Percentiles rank a stretch among this genome's conserved stretches.
These are phyloP conservation scores for Phytophthora citricola DNA, from an alignment of 352 stramenopile species.

Conservation along the genomic window DNA sequence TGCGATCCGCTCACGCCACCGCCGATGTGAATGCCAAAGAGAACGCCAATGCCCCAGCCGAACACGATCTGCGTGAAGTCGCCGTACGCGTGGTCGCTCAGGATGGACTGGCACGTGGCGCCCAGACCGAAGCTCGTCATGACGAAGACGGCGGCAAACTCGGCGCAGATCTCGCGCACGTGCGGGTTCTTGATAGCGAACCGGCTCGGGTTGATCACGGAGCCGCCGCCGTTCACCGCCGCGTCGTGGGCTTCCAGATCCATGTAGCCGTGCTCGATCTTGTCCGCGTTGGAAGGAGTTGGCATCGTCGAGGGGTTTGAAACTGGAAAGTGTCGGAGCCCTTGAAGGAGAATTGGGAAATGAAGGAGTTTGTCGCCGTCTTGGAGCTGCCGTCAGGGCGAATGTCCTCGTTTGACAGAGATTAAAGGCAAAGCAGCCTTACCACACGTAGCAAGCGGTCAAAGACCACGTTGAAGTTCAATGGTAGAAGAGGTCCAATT, in stretches of 20 bases:
- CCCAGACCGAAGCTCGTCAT: conserved; percentile 50
- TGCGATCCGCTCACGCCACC: conserved; percentile 50
- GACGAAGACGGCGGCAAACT: conserved; percentile 51
- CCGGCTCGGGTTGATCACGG: conserved; percentile 23
- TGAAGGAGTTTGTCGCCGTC: conserved; percentile 9
- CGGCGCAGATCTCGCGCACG: conserved; percentile 42
- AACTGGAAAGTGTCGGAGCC: conserved; percentile 21
- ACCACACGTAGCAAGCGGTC: conserved; percentile 33
- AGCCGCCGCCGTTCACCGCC: conserved; percentile 22
- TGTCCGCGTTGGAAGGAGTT: conserved; percentile 35
- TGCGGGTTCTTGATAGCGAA: conserved; percentile 47
- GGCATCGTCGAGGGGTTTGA: conserved; percentile 15
- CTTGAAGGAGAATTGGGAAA: conserved; percentile 29
- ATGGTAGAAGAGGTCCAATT: conserved; percentile 34
- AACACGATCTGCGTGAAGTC: conserved; percentile 50
- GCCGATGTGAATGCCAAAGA: conserved; percentile 55
- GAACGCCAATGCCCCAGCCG: conserved; percentile 53
- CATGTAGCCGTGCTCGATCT: conserved; percentile 42
- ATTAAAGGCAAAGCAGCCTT: conserved; percentile 29
- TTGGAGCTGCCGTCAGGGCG: background rate
- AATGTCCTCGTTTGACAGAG: conserved; percentile 32
- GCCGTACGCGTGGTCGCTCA: conserved; percentile 35
- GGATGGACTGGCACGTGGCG: conserved; percentile 42
- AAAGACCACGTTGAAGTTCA: conserved; percentile 40
- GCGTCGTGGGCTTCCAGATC: conserved; percentile 39